Evolutionary conservation across 164 flowering plant genomes (phyloP), one percentile per base, ranked within the genome.

Genomic region (Warburgia ugandensis): DNA sequence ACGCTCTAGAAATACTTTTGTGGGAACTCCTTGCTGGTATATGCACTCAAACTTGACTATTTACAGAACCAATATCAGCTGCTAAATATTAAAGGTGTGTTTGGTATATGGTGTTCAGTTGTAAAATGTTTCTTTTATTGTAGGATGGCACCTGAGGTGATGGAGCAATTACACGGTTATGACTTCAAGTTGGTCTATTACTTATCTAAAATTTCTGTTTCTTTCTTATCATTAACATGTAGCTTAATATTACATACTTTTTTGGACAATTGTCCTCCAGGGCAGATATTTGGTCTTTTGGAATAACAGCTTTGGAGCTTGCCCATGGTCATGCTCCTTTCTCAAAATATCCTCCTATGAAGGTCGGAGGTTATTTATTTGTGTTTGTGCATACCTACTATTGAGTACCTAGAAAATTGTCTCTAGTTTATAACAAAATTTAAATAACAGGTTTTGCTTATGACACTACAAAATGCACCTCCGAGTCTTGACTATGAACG

Each of bases 321-420:
- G 98, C 98, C n/a, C 98, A 88, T 70, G 98, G 98, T 45, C 95
- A 92, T 75, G 98, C 98, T 61, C 98, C 98, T 55, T 92, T 92
- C 67, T 92, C 98, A 52, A 92, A 83, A 62, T 92, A 78, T 74
- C 98, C 98, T 61, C 98, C 98, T 45, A 81, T 88, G 94, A 92
- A 92, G 96, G 96, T 92, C 41, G 23, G 14, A 42, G 22, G 12
- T 37, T 38, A 49, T 13, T 25, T 29, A 16, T 17, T 25, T 27
- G 29, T 29, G 17, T 33, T 9, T 9, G 20, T 26, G n/a, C n/a
- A n/a, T n/a, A n/a, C n/a, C n/a, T n/a, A n/a, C n/a, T n/a, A n/a
- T n/a, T n/a, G n/a, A n/a, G n/a, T n/a, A n/a, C n/a, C n/a, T n/a
- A n/a, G n/a, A n/a, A n/a, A n/a, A n/a, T n/a, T n/a, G n/a, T 10